phyloP scores from a whole-genome alignment of 352 stramenopile genomes.

The Phytophthora kernoviae region DNA sequence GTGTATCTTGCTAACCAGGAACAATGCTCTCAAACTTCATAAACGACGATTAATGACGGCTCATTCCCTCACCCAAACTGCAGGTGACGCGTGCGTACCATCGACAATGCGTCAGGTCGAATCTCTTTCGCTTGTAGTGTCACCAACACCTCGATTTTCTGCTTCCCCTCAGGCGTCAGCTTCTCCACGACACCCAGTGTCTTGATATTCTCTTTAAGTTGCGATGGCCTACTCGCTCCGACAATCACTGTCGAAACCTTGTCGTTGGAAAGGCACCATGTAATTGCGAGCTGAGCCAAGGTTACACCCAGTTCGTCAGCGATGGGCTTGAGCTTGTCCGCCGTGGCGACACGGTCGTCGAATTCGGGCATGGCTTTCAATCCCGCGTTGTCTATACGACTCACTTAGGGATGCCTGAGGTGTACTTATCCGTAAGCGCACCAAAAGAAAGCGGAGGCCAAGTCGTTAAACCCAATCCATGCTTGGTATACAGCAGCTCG shows the following conservation, averaged over 20 bases:
- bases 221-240: constrained; percentile 47
- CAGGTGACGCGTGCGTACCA: neutral
- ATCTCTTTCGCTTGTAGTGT: neutral
- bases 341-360: constrained; percentile 26
- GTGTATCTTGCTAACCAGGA: too few relatives aligned
- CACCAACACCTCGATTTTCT: neutral
- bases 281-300: constrained; percentile 52
- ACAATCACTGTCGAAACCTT: constrained; percentile 65
- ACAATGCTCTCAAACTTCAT: too few relatives aligned
- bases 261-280: constrained; percentile 58
- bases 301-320: constrained; percentile 46
- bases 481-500: constrained; percentile 42
- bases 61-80: too few relatives aligned
- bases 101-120: neutral
- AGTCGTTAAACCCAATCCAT: constrained; percentile 41
- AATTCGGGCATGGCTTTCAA: constrained; percentile 38
- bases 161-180: neutral
- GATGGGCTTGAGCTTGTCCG: constrained; percentile 40
- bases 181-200: constrained; percentile 22
- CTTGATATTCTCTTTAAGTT: constrained; percentile 70
- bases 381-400: constrained; percentile 40
- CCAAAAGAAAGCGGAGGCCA: constrained; percentile 37
- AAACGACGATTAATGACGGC: too few relatives aligned
- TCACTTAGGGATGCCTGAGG: constrained; percentile 48
- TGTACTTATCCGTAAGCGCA: constrained; percentile 66